Evolutionary conservation across 345 rosid genomes (phyloP).

Genomic region (Theobroma cacao): DNA sequence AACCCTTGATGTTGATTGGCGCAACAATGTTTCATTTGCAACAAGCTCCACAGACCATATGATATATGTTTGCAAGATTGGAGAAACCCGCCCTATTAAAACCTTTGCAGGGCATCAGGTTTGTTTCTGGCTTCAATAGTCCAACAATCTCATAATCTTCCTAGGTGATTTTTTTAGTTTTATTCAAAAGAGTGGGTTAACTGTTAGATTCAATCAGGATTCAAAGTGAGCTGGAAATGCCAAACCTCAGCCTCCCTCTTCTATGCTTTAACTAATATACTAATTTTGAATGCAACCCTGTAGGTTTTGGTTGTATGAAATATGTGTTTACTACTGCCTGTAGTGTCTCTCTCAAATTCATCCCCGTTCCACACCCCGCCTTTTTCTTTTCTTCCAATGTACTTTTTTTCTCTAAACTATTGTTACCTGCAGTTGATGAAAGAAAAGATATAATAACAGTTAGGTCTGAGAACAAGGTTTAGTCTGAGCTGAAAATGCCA

Average conservation of each 20-base stretch:
- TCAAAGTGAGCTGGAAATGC: conserved; percentile 3
- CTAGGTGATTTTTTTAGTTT: background rate
- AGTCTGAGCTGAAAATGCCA: background rate
- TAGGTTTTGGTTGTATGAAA: background rate
- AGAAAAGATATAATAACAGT: background rate
- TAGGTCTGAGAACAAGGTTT: background rate
- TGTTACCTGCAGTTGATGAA: background rate
- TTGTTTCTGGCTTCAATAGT: conserved; percentile 21
- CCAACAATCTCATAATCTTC: conserved; percentile 1
- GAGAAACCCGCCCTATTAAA: conserved; percentile 73
- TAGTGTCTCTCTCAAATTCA: background rate
- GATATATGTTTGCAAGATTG: conserved; percentile 95
- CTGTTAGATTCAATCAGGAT: background rate
- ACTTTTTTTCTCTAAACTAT: background rate
- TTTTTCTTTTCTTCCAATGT: background rate
- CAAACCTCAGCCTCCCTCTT: background rate
- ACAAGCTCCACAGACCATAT: conserved; percentile 92
- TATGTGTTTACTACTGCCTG: background rate
- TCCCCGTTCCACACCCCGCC: background rate
- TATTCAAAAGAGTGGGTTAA: background rate
- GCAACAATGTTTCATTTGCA: conserved; percentile 91
- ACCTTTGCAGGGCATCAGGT: conserved; percentile 95
- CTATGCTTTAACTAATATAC: background rate
- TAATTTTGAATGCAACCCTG: background rate
- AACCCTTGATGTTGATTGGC: conserved; percentile 99